Percentiles rank a stretch among this genome's conserved stretches.
Evolutionary conservation across 73 alveolate genomes (phyloP).

Genomic region (Paramecium sonneborni): DNA sequence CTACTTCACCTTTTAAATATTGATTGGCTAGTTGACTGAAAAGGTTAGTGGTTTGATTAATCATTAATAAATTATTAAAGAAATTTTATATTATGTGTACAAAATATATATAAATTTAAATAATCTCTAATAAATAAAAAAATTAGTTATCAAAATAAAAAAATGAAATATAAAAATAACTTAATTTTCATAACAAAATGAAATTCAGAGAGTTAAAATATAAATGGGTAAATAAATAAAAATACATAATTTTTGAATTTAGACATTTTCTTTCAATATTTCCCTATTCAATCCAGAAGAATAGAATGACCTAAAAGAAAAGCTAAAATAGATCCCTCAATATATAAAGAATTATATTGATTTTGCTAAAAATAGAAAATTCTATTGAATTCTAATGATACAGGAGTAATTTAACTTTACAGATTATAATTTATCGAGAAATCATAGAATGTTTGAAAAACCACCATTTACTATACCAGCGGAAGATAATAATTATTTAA

Average conservation of each 20-base stretch:
- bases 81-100: not conserved
- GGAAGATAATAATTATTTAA: not conserved
- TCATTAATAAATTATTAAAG: conserved; percentile 31
- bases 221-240: too few species aligned
- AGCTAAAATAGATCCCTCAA: conserved; percentile 95
- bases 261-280: conserved; percentile 96
- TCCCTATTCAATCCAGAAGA: conserved; percentile 93
- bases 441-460: not conserved
- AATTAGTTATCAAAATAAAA: too few species aligned
- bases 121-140: too few species aligned
- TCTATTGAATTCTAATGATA: not conserved
- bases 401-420: not conserved
- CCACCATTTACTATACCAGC: not conserved
- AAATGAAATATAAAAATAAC: too few species aligned
- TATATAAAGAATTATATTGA: not conserved
- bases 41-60: conserved; percentile 34
- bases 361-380: not conserved
- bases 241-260: not conserved
- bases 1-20: conserved; percentile 42
- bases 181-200: too few species aligned
- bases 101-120: not conserved
- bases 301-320: conserved; percentile 93
- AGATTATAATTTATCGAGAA: not conserved
- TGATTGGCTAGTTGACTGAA: conserved; percentile 35
- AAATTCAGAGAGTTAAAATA: too few species aligned